Evolutionary conservation across 1,284 basidiomycete genomes (phyloP), one percentile per base, ranked within the genome.

Genomic region (Ustilago crameri): DNA sequence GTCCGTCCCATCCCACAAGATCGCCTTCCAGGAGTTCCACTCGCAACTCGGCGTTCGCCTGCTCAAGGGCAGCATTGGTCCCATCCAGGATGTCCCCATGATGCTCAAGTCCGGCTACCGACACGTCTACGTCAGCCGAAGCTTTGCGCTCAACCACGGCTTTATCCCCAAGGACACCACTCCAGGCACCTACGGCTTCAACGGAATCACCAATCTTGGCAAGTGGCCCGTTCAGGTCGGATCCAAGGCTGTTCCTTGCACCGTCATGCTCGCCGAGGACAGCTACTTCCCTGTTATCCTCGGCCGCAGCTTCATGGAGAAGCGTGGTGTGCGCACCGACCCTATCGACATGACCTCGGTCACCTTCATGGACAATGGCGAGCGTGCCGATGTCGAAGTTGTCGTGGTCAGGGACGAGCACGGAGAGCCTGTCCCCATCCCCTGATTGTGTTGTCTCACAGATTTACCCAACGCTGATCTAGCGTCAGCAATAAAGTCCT

Each of bases 221-320:
- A 82, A 83, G 71, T 84, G 83, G 83, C 84, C 84, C 26, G 81
- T 84, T 45, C 79, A 87, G 56, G 86, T 88, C 48, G 87, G 87
- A 17, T 77, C 76, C 50, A 85, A 85, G 78, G 86, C 86, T 2
- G 85, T 85, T 3, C 78, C 84, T 8, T 87, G 87, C 74, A 84
- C 84, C 5, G 87, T 87, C 40, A 86, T 87, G 84, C 83, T 98
- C 32, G 91, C 91, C 9, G 95, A 98, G 83, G 95, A 97, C 84
- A 90, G 91, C 22, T 95, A 97, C 83, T 98, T 98, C 85, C 95
- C 97, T 76, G 93, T 97, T 48, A 92, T 98, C 20, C 87, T 98
- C 2, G 95, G 95, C 3, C 88, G 95, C 41, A 90, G 91, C 30
- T 98, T 98, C 86, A 91, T 95, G 84, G 96, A 98, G 85, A 90